Evolutionary conservation across 768 basidiomycete genomes (phyloP).

Genomic region (Collybia sp.): DNA sequence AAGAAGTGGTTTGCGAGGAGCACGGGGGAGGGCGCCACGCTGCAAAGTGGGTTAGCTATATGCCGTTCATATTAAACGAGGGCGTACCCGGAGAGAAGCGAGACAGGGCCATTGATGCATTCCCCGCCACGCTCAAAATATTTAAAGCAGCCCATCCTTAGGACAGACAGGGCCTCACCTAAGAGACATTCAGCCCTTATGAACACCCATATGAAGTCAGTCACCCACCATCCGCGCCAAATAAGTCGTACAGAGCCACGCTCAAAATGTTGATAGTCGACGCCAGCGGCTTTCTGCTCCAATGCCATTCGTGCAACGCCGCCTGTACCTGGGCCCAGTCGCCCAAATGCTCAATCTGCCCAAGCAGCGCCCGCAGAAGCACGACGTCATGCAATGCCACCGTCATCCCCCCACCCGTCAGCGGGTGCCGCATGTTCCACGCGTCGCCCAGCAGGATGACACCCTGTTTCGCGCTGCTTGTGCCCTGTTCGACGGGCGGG

Average conservation of each 20-base stretch:
- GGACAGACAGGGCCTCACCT: constrained; percentile 55
- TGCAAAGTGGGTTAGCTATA: constrained; percentile 19
- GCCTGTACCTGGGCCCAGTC: constrained; percentile 49
- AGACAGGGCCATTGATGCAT: constrained; percentile 84
- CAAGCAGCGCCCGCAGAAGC: constrained; percentile 59
- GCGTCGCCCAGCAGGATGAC: constrained; percentile 89
- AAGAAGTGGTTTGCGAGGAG: constrained; percentile 92
- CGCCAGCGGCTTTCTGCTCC: constrained; percentile 77
- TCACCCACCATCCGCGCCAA: constrained; percentile 84
- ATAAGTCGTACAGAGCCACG: constrained; percentile 90
- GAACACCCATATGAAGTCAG: not conserved
- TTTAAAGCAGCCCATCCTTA: constrained; percentile 89
- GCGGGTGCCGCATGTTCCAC: constrained; percentile 98
- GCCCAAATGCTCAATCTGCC: constrained; percentile 32
- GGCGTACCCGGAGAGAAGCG: constrained; percentile 80
- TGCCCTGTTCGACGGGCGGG: constrained; percentile 69
- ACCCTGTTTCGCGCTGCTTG: constrained; percentile 50
- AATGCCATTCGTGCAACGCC: constrained; percentile 73
- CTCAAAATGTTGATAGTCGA: constrained; percentile 91
- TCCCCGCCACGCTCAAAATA: constrained; percentile 95
- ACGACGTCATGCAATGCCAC: constrained; percentile 89
- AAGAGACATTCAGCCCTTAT: not conserved
- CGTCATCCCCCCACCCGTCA: constrained; percentile 98
- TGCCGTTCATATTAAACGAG: not conserved
- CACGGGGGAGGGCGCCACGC: constrained; percentile 74